Percentiles rank a stretch among this genome's conserved stretches.
Conservation (phyloP, 495 filamentous ascomycete species). For the Daldinia concentrica region DNA sequence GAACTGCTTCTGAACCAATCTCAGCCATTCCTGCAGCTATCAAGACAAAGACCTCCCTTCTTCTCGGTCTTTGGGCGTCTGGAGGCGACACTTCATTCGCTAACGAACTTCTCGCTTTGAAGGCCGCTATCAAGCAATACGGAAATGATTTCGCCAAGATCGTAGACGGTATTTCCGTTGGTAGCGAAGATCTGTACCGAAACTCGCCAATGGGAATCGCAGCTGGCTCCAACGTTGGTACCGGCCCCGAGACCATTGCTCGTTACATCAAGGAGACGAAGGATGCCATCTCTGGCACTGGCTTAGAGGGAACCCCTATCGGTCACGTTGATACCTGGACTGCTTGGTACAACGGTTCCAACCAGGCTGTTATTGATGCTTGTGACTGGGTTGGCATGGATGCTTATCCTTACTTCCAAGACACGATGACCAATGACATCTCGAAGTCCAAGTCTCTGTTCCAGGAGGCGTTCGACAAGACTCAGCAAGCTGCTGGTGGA, state of each 20-base stretch:
- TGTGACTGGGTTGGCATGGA: constrained; percentile 83
- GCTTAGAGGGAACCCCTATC: constrained; percentile 64
- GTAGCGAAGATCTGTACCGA: constrained; percentile 90
- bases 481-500: constrained; percentile 64
- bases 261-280: constrained; percentile 73
- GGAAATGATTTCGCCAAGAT: constrained; percentile 67
- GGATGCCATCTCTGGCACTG: constrained; percentile 65
- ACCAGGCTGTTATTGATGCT: constrained; percentile 72
- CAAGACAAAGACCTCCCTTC: constrained; percentile 71
- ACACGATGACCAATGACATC: constrained; percentile 72
- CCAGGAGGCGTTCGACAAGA: constrained; percentile 66
- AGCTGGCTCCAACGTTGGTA: constrained; percentile 57
- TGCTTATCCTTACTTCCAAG: constrained; percentile 79
- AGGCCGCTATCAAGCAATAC: constrained; percentile 68
- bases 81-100: constrained; percentile 68
- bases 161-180: constrained; percentile 87
- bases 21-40: constrained; percentile 83
- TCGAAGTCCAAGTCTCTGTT: constrained; percentile 68
- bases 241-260: constrained; percentile 66
- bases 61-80: constrained; percentile 83
- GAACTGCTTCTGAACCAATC: constrained; percentile 67
- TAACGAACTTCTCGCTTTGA: constrained; percentile 75
- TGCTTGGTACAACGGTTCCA: constrained; percentile 78
- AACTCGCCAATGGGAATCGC: constrained; percentile 65
- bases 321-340: constrained; percentile 97